Evolutionary conservation across 805 yeast genomes (phyloP).

Genomic region (Lachancea waltii): DNA sequence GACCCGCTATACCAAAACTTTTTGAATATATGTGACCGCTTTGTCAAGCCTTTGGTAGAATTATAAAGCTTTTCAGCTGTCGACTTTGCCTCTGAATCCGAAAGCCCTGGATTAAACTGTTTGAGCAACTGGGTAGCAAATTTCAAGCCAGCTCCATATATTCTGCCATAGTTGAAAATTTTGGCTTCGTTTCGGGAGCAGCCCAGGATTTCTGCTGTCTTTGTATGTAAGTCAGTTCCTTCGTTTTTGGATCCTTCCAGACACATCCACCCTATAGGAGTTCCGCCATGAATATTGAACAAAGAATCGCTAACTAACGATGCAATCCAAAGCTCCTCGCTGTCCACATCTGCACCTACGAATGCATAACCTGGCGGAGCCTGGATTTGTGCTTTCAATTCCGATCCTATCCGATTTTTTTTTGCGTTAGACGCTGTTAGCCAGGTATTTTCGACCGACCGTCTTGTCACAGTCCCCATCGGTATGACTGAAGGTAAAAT

Average conservation of each 20-base stretch:
- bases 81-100: slow-evolving; percentile 57
- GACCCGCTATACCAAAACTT: slow-evolving; percentile 81
- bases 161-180: slow-evolving; percentile 92
- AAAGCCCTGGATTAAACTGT: slow-evolving; percentile 68
- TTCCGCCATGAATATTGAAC: slow-evolving; percentile 86
- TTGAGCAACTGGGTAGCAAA: slow-evolving; percentile 81
- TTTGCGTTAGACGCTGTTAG: slow-evolving; percentile 95
- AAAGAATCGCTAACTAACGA: slow-evolving; percentile 88
- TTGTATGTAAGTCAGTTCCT: slow-evolving; percentile 92
- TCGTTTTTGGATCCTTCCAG: slow-evolving; percentile 88
- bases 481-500: slow-evolving; percentile 79
- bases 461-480: slow-evolving; percentile 94
- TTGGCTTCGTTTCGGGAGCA: slow-evolving; percentile 90
- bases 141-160: slow-evolving; percentile 93
- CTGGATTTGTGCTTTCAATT: slow-evolving; percentile 73
- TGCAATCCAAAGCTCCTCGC: slow-evolving; percentile 98
- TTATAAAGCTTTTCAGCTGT: slow-evolving; percentile 65
- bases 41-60: slow-evolving; percentile 71
- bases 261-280: slow-evolving; percentile 99
- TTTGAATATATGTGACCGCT: slow-evolving; percentile 28
- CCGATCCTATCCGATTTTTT: slow-evolving; percentile 80
- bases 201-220: slow-evolving; percentile 84
- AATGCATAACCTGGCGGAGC: slow-evolving; percentile 88
- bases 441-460: slow-evolving; percentile 98
- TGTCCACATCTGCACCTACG: slow-evolving; percentile 98